phyloP scores from a whole-genome alignment of 441 rosid genomes.

The Eruca vesicaria region DNA sequence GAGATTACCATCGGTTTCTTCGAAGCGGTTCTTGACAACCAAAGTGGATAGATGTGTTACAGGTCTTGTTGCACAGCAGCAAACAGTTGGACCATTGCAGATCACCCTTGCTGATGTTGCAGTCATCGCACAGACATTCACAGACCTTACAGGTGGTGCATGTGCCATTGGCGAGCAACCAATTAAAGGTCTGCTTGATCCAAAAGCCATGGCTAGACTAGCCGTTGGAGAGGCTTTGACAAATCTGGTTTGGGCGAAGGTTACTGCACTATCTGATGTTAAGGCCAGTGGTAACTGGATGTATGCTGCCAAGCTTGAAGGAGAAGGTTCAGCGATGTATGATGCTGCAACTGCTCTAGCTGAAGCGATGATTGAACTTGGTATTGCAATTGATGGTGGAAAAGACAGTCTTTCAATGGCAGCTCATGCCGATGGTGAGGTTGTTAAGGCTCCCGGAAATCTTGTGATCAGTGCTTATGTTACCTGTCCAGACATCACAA shows the following conservation, averaged over 20 bases:
- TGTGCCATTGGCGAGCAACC: slow-evolving; percentile 97
- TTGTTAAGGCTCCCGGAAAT: slow-evolving; percentile 96
- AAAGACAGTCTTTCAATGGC: slow-evolving; percentile 98
- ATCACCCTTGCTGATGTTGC: slow-evolving; percentile 94
- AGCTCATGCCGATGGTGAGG: slow-evolving; percentile 76
- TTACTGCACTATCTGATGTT: slow-evolving; percentile 85
- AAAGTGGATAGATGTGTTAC: slow-evolving; percentile 97
- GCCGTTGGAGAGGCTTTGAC: slow-evolving; percentile 96
- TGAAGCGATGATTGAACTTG: slow-evolving; percentile 92
- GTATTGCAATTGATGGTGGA: slow-evolving; percentile 97
- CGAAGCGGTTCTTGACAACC: slow-evolving; percentile 85
- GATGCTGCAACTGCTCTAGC: slow-evolving; percentile 85
- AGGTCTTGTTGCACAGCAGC: slow-evolving; percentile 98
- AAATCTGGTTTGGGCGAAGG: slow-evolving; percentile 93
- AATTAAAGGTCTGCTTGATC: slow-evolving; percentile 79
- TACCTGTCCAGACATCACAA: slow-evolving; percentile 90
- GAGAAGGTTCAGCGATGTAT: slow-evolving; percentile 97
- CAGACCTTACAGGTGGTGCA: slow-evolving; percentile 83
- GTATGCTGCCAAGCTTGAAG: slow-evolving; percentile 98
- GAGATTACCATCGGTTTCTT: slow-evolving; percentile 83
- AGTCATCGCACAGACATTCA: slow-evolving; percentile 86
- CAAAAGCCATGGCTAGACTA: slow-evolving; percentile 94
- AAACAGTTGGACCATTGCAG: slow-evolving; percentile 95
- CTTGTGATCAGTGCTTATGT: slow-evolving; percentile 89
- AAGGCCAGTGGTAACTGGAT: slow-evolving; percentile 99